These are phyloP conservation scores for Melampsora abietis-canadensis DNA, from an alignment of 1,284 basidiomycete genomes.

Conservation along the genomic window DNA sequence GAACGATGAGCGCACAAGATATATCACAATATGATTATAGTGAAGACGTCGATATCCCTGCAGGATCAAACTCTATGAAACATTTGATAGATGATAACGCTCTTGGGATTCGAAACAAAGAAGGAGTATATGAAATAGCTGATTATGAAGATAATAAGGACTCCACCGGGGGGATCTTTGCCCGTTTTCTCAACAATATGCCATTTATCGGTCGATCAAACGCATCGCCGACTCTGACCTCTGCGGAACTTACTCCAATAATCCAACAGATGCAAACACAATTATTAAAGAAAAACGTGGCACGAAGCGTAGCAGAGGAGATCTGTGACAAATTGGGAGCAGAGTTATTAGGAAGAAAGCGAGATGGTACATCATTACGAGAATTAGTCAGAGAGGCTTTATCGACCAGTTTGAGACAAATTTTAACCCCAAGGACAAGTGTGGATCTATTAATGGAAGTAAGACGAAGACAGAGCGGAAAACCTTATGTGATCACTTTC, in stretches of 20 bases:
- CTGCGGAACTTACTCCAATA: slow-evolving; percentile 80
- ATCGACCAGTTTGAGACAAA: slow-evolving; percentile 81
- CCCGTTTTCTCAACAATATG: slow-evolving; percentile 50
- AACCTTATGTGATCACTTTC: slow-evolving; percentile 88
- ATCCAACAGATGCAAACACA: slow-evolving; percentile 93
- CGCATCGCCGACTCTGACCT: slow-evolving; percentile 62
- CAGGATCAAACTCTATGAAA: slow-evolving; percentile 60
- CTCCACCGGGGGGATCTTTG: slow-evolving; percentile 23
- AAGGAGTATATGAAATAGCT: slow-evolving; percentile 88
- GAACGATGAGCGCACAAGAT: slow-evolving; percentile 69
- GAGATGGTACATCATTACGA: slow-evolving; percentile 74
- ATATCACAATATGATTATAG: slow-evolving; percentile 85
- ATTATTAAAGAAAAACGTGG: slow-evolving; percentile 98
- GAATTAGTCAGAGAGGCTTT: slow-evolving; percentile 79
- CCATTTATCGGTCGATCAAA: slow-evolving; percentile 56
- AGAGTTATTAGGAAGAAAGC: slow-evolving; percentile 79
- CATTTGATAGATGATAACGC: slow-evolving; percentile 71
- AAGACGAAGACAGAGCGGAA: slow-evolving; percentile 59
- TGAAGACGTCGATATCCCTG: slow-evolving; percentile 53
- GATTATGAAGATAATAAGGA: slow-evolving; percentile 62
- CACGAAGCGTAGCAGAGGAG: slow-evolving; percentile 88
- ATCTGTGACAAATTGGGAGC: slow-evolving; percentile 90
- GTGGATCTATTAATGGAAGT: slow-evolving; percentile 82
- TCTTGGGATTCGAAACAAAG: slow-evolving; percentile 70
- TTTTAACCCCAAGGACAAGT: slow-evolving; percentile 91